Base-by-base conservation (phyloP, 768 basidiomycete genomes). In the Steccherinum ochraceum region DNA sequence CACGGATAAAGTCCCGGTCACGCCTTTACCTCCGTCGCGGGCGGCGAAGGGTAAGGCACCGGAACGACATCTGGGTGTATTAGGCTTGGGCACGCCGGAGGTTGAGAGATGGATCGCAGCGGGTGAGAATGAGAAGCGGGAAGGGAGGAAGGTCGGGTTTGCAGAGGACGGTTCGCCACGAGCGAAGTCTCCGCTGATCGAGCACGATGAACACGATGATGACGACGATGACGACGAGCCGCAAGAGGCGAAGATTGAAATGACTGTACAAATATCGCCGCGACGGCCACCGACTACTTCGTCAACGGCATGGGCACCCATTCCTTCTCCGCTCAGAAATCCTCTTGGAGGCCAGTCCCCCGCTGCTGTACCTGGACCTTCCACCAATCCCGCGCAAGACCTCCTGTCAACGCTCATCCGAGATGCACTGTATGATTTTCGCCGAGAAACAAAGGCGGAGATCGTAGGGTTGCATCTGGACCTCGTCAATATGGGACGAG, bases 401-500 rank as follows among this genome's bases (percentile, higher is more conserved):
- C 70, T 88, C 23, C 64, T 89, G 52, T 77, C 79, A 49, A 73
- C 73, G 20, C 79, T 87, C 49, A 77, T 89, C 47, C 74, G 76
- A 42, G 86, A 89, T 49, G 83, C 80, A 52, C 80, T 89, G 80
- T 78, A 74, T 55, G 87, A 89, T 55, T 84, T 79, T 59, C 83
- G 82, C 62, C 72, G 74, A 55, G 85, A 89, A 63, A 81, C 79
- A 20, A 75, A 77, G 58, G 72, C 77, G n/a, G 83, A 88, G 71
- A 79, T 89, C 75, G 75, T 78, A 62, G 85, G 84, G 2, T 67
- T 89, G 50, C 88, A 90, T 65, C 59, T 90, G 53, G 87, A 90
- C 60, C 60, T 89, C 51, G 69, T 90, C 27, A 72, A 78, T 50
- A 82, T 88, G 81, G 84, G 86, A 1, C 67, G 83, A 26, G 76